phyloP scores from a whole-genome alignment of 176 grass and related monocot genomes.

The Elymus sibiricus region DNA sequence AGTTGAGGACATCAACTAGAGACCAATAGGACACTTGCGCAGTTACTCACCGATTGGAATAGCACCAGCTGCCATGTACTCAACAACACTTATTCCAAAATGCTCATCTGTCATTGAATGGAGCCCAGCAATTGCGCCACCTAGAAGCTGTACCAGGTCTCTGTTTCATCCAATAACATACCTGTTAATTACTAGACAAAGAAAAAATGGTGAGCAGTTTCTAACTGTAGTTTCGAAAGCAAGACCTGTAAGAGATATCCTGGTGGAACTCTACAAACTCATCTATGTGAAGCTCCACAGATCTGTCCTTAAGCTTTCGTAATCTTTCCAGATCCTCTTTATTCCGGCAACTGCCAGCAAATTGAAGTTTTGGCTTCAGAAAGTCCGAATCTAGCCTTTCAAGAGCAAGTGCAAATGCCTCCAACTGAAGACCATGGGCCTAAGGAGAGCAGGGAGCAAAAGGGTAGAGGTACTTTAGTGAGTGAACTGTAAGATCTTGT shows the following conservation, averaged over 20 bases:
- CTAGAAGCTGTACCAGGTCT: constrained; percentile 72
- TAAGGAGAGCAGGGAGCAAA: constrained; percentile 16
- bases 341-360: constrained; percentile 87
- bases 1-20: not conserved
- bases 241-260: constrained; percentile 69
- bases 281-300: constrained; percentile 62
- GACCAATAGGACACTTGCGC: not conserved
- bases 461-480: not conserved
- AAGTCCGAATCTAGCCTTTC: constrained; percentile 53
- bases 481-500: too few species aligned
- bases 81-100: constrained; percentile 92
- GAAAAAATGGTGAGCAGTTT: not conserved
- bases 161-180: constrained; percentile 36
- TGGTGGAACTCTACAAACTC: constrained; percentile 81
- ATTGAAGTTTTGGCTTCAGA: constrained; percentile 64
- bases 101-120: constrained; percentile 97
- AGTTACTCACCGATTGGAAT: constrained; percentile 77
- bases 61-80: constrained; percentile 94
- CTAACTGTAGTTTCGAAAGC: not conserved
- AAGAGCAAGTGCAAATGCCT: constrained; percentile 77
- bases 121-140: constrained; percentile 75
- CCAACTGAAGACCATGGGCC: constrained; percentile 87
- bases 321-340: constrained; percentile 74
- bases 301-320: constrained; percentile 73
- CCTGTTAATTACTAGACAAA: not conserved